Evolutionary conservation across 2,329 filamentous ascomycete genomes (phyloP), one percentile per base, ranked within the genome.

Genomic region (Orbilia quercus): DNA sequence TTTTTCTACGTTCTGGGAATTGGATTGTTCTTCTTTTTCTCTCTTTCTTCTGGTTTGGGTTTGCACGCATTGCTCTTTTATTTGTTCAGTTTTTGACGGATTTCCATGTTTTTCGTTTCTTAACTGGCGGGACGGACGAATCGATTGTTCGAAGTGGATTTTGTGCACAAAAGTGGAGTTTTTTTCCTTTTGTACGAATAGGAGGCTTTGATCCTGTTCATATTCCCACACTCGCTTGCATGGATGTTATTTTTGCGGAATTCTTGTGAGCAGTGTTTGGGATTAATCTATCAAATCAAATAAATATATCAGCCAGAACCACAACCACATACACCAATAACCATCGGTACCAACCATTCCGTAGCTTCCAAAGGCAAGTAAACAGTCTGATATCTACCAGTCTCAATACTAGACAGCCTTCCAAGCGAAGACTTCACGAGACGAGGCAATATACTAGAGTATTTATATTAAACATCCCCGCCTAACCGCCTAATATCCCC

Each of bases 91-190:
- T 45, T 36, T 40, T 40, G 18, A 45, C 53, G 22, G 18, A 44
- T 57, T 16, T 44, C n/a, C 40, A 45, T 47, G 23, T 36, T 48
- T 23, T 16, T 36, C 7, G 18, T 11, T 51, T 23, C 48, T 23
- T 58, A 44, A 44, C n/a, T 1, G 38, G 36, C 34, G 38, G 53
- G 53, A 57, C 28, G 28, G 4, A 4, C 5, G 9, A 5, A 9
- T 31, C 28, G 28, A 42, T 14, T 57, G 53, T 57, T 28, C 22
- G 36, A 44, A 42, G 53, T 57, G 28, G n/a, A n/a, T n/a, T n/a
- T 44, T 59, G 20, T 47, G 31, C 20, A 40, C 62, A 66, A 66
- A 57, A 66, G 51, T 57, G 62, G 62, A 58, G 50, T 65, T 48
- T 31, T 54, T 54, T 54, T 25, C 22, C n/a, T 16, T 51, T 25